Evolutionary conservation across 176 grass and related monocot genomes (phyloP).

Genomic region (Aegilops tauschii): DNA sequence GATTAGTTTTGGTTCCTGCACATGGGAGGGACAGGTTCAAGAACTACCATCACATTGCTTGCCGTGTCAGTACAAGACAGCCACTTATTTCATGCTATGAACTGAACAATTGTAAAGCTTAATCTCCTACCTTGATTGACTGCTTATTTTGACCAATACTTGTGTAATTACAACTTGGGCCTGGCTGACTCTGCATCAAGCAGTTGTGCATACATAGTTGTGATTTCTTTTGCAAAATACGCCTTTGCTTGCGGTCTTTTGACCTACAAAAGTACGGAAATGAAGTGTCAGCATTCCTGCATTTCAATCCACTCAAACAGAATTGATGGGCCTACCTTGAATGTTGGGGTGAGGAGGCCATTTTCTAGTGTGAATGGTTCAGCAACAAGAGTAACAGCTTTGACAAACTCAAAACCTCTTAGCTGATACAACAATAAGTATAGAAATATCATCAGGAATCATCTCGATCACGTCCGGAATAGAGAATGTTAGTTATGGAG

Average conservation of each 20-base stretch:
- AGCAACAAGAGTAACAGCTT: slow-evolving; percentile 65
- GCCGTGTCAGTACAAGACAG: not conserved
- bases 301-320: not conserved
- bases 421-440: slow-evolving; percentile 46
- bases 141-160: not conserved
- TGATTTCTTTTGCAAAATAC: slow-evolving; percentile 82
- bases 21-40: not conserved
- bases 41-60: not conserved
- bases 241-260: slow-evolving; percentile 95
- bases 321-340: slow-evolving; percentile 60
- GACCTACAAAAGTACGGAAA: slow-evolving; percentile 40
- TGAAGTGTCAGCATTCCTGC: not conserved
- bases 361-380: slow-evolving; percentile 93
- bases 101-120: not conserved
- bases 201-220: slow-evolving; percentile 70
- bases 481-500: slow-evolving; percentile 10
- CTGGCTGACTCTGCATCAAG: slow-evolving; percentile 30
- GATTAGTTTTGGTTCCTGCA: not conserved
- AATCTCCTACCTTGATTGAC: not conserved
- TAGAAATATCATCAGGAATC: not conserved
- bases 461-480: not conserved
- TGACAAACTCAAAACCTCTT: slow-evolving; percentile 94
- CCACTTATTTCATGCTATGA: not conserved
- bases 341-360: slow-evolving; percentile 91
- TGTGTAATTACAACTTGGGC: slow-evolving; percentile 18